Evolutionary conservation across 306 rosid species (phyloP).

Genomic region (Oemleria cerasiformis): DNA sequence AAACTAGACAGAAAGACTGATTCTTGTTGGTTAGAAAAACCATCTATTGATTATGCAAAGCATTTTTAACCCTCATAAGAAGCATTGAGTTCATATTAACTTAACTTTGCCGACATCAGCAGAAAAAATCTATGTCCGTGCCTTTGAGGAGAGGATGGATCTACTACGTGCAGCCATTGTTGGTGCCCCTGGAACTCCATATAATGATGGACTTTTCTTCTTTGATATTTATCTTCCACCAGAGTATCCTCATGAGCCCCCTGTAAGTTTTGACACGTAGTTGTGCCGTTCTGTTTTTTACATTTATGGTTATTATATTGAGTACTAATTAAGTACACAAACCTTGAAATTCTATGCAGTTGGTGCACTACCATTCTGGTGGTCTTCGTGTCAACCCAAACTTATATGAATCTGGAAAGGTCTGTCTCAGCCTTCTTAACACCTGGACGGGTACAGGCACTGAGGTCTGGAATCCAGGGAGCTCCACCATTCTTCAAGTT

Average conservation of each 20-base stretch:
- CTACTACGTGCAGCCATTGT: conserved; percentile 79
- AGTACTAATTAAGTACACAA: conserved; percentile 4
- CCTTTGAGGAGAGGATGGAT: conserved; percentile 89
- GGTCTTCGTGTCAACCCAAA: conserved; percentile 89
- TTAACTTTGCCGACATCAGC: conserved; percentile 24
- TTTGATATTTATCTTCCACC: conserved; percentile 87
- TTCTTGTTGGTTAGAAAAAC: background rate
- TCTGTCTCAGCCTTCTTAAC: conserved; percentile 88
- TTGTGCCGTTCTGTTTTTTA: conserved; percentile 16
- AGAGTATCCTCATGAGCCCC: conserved; percentile 77
- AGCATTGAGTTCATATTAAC: conserved; percentile 5
- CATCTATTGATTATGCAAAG: conserved; percentile 4
- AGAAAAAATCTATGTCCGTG: conserved; percentile 84
- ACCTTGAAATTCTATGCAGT: conserved; percentile 50
- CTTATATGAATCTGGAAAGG: conserved; percentile 91
- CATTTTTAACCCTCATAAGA: conserved; percentile 8
- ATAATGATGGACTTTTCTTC: conserved; percentile 88
- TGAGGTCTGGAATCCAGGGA: conserved; percentile 86
- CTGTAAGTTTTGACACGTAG: conserved; percentile 56
- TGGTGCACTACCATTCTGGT: conserved; percentile 82
- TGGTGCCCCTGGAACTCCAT: conserved; percentile 96
- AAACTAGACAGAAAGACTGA: background rate
- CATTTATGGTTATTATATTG: conserved; percentile 7
- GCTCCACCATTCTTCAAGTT: conserved; percentile 84
- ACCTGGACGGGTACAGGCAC: conserved; percentile 76